These are phyloP conservation scores for Argentina anserina DNA, from an alignment of 306 rosid species.

Conservation along the genomic window DNA sequence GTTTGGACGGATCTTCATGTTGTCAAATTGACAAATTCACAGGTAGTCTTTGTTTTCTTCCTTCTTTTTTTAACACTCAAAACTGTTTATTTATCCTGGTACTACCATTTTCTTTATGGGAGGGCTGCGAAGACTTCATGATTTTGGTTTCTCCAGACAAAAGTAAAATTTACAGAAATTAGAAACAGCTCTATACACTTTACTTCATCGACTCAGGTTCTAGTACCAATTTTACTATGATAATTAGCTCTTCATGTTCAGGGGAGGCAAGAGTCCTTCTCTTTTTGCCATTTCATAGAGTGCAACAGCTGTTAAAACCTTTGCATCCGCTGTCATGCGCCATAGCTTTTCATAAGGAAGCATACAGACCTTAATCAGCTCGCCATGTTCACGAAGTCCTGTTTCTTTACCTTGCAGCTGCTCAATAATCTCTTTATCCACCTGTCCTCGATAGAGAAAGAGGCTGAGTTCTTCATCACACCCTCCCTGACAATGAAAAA, in stretches of 20 bases:
- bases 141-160: too few species aligned
- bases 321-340: conserved; percentile 78
- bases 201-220: background rate
- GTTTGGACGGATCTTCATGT: background rate
- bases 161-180: background rate
- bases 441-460: conserved; percentile 57
- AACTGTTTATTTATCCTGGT: too few species aligned
- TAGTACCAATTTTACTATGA: background rate
- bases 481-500: conserved; percentile 59
- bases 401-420: conserved; percentile 80
- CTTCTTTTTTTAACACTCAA: too few species aligned
- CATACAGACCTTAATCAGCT: conserved; percentile 70
- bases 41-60: too few species aligned
- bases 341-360: conserved; percentile 74
- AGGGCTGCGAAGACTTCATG: too few species aligned
- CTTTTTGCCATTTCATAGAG: conserved; percentile 76
- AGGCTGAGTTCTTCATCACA: conserved; percentile 86
- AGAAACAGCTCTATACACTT: background rate
- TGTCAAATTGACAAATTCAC: too few species aligned
- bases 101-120: background rate
- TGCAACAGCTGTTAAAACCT: conserved; percentile 69
- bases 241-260: conserved; percentile 8
- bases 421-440: conserved; percentile 50
- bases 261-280: conserved; percentile 59
- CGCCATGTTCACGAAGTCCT: conserved; percentile 86